Conservation (phyloP, 2,329 filamentous ascomycete species). For the Penicillium aurantiogriseum region DNA sequence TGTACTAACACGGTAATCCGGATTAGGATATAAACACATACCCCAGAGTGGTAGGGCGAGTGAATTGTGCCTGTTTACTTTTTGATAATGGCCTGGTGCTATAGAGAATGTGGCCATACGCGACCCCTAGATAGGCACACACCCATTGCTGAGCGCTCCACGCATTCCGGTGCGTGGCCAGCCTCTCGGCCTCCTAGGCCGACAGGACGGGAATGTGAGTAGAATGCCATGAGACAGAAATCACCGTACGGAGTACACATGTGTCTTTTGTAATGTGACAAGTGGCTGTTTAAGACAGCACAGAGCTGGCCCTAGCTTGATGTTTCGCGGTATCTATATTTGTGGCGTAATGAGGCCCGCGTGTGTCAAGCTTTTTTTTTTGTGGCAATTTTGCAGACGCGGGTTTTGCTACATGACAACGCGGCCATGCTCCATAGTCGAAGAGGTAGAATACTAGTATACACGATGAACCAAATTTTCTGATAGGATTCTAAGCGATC, state of each 20-base stretch:
- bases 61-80: not conserved
- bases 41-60: not conserved
- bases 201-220: slow-evolving; percentile 15
- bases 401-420: not conserved
- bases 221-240: slow-evolving; percentile 6
- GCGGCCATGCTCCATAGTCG: not conserved
- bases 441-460: not conserved
- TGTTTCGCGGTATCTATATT: slow-evolving; percentile 16
- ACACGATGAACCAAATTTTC: not conserved
- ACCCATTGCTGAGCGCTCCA: not conserved
- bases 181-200: not conserved
- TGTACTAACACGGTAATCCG: not conserved
- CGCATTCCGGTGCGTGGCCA: slow-evolving; percentile 14
- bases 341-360: slow-evolving; percentile 9
- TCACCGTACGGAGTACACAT: not conserved
- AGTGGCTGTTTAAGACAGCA: not conserved
- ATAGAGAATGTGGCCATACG: slow-evolving; percentile 13
- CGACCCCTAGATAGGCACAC: slow-evolving; percentile 9
- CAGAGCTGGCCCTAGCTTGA: not conserved
- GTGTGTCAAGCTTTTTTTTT: not conserved
- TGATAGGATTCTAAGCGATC: not conserved
- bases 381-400: too few species aligned
- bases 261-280: not conserved
- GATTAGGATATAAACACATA: not conserved
- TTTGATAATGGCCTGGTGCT: slow-evolving; percentile 1